Evolutionary conservation across 352 stramenopile genomes (phyloP), one percentile per base, ranked within the genome.

Genomic region (Pythium folliculosum): DNA sequence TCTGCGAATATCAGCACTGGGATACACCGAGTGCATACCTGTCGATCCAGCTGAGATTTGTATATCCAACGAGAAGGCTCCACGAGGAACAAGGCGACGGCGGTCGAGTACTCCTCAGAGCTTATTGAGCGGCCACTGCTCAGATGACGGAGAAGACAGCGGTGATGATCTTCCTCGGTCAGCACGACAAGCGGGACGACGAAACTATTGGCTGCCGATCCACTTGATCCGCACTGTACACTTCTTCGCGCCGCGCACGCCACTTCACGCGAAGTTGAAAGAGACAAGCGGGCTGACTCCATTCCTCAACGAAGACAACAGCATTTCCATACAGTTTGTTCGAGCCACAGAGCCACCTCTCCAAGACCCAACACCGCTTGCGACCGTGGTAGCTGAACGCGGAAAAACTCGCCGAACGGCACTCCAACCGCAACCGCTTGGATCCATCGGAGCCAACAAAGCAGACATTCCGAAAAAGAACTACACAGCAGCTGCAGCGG

Each of bases 161-260:
- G 47, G 48, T 23, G 58, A 50, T 0, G 58, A 54, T 5, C 67
- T 65, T 13, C 60, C 71, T 16, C 60, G 35, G 16, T 63, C 63
- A 50, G 50, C 59, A 38, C 22, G 47, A 30, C 35, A 53, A 8
- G 22, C 44, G 21, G 22, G 50, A 7, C 38, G 73, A 12, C 57
- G 75, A 5, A 90, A 89, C 60, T 94, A 94, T 69, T 92, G 81
- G 71, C 65, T 94, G 3, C 86, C 84, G 22, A 77, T 90, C 17
- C 89, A 91, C 22, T 72, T 94, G 63, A 90, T 93, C 44, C 81
- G 84, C 13, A 89, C 80, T 35, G 80, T 93, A 32, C 80, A 88
- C 52, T 92, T 92, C 67, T 91, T 91, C 53, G 78, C 86, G 3
- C 86, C 86, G 10, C 77, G 82, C 3, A 95, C 86, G 3, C 81